Percentiles rank a stretch among this genome's conserved stretches.
Evolutionary conservation across 2,329 filamentous ascomycete genomes (phyloP).

Genomic region (Alternaria sp.): DNA sequence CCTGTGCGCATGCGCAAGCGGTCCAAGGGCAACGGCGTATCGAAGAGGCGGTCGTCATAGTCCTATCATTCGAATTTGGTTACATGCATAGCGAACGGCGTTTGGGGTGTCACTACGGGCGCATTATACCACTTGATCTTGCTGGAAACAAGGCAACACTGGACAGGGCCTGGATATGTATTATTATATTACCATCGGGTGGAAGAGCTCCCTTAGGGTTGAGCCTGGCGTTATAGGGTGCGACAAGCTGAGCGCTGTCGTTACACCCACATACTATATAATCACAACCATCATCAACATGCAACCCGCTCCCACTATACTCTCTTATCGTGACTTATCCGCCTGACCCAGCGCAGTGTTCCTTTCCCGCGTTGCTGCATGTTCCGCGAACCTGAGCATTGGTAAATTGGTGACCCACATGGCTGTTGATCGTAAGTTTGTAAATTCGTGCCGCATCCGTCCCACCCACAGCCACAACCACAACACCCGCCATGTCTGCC

Average conservation of each 20-base stretch:
- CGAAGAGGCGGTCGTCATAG: slow-evolving; percentile 28
- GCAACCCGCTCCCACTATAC: neutral
- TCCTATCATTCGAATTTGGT: slow-evolving; percentile 5
- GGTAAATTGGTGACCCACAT: slow-evolving; percentile 31
- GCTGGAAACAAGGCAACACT: neutral
- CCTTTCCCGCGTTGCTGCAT: slow-evolving; percentile 23
- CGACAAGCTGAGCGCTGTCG: slow-evolving; percentile 18
- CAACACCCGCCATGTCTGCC: slow-evolving; percentile 33
- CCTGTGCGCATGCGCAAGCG: slow-evolving; percentile 43
- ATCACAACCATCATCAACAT: slow-evolving; percentile 16
- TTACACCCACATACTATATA: slow-evolving; percentile 19
- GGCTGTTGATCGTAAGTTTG: slow-evolving; percentile 10
- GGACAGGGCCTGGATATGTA: slow-evolving; percentile 2
- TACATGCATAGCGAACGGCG: slow-evolving; percentile 43
- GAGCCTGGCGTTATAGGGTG: slow-evolving; percentile 38
- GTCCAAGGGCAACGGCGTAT: slow-evolving; percentile 21
- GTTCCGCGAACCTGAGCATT: slow-evolving; percentile 20
- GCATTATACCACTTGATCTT: slow-evolving; percentile 38
- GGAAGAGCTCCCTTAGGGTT: slow-evolving; percentile 40
- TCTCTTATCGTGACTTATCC: slow-evolving; percentile 1
- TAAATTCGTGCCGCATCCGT: slow-evolving; percentile 1
- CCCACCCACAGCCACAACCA: neutral
- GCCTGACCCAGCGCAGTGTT: slow-evolving; percentile 18
- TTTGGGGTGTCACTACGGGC: slow-evolving; percentile 17
- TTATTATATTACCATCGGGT: neutral